phyloP scores from a whole-genome alignment of 2,329 filamentous ascomycete species.

The Calonectria honghensis region DNA sequence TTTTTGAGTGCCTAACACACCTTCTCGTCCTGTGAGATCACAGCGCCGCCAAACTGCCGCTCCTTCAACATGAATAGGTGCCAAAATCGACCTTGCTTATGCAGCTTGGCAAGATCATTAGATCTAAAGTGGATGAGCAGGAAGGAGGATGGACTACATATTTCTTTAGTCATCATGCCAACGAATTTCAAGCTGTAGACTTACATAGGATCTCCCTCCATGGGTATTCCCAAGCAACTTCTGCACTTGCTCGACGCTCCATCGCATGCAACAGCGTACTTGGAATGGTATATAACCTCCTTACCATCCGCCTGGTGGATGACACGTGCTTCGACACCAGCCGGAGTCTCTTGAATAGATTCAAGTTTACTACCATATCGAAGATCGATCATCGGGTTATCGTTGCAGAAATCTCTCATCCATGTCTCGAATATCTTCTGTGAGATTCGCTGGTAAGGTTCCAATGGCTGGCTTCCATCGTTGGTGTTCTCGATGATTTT shows the following conservation, averaged over 20 bases:
- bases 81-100: slow-evolving; percentile 34
- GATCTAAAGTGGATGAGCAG: slow-evolving; percentile 30
- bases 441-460: slow-evolving; percentile 32
- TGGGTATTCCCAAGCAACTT: background rate
- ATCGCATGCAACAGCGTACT: slow-evolving; percentile 27
- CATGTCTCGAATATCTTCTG: slow-evolving; percentile 28
- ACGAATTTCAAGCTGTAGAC: background rate
- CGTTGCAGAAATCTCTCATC: slow-evolving; percentile 28
- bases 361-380: slow-evolving; percentile 21
- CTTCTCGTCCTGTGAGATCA: slow-evolving; percentile 33
- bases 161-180: background rate
- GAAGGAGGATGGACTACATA: slow-evolving; percentile 1
- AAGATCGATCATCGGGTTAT: slow-evolving; percentile 27
- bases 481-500: slow-evolving; percentile 17
- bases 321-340: background rate
- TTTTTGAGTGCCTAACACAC: background rate
- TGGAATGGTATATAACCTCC: background rate
- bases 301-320: background rate
- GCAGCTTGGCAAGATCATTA: slow-evolving; percentile 7
- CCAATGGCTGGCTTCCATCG: slow-evolving; percentile 28
- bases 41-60: slow-evolving; percentile 15
- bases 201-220: slow-evolving; percentile 31
- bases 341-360: background rate
- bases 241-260: slow-evolving; percentile 28
- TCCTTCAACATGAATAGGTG: slow-evolving; percentile 26